Conservation (phyloP, 257 asterid genomes). For the Lycium barbarum region DNA sequence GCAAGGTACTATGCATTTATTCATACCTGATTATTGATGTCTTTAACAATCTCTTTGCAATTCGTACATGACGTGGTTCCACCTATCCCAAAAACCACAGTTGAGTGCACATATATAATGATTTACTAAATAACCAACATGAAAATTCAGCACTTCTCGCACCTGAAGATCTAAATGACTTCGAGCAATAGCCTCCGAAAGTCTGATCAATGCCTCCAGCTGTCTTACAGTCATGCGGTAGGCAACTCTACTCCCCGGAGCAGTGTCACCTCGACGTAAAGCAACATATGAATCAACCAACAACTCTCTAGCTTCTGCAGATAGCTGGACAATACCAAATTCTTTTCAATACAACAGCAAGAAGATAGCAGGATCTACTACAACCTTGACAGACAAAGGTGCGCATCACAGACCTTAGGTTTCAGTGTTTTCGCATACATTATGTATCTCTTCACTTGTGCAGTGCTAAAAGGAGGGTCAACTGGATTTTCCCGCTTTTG, state of each 20-base stretch:
- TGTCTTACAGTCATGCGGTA: constrained; percentile 99
- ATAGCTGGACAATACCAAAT: constrained; percentile 59
- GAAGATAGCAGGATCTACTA: neutral
- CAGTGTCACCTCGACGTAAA: constrained; percentile 85
- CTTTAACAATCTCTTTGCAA: constrained; percentile 81
- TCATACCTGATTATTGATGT: constrained; percentile 89
- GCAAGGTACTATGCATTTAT: constrained; percentile 27
- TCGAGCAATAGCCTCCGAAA: constrained; percentile 96
- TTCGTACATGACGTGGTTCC: constrained; percentile 68
- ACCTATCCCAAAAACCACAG: constrained; percentile 54
- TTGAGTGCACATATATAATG: neutral
- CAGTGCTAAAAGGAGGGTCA: constrained; percentile 80
- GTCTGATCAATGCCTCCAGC: constrained; percentile 92
- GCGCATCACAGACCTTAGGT: constrained; percentile 67
- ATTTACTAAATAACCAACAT: neutral
- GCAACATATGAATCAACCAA: constrained; percentile 91
- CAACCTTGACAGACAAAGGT: neutral
- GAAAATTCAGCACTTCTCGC: constrained; percentile 27
- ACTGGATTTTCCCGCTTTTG: constrained; percentile 86
- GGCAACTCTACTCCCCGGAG: constrained; percentile 98
- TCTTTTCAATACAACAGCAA: constrained; percentile 33
- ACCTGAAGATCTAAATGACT: constrained; percentile 84
- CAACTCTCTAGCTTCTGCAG: constrained; percentile 74
- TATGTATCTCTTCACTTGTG: constrained; percentile 86
- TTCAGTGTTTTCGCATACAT: constrained; percentile 86